Conservation (phyloP, 73 alveolate genomes). For the Durusdinium trenchii region DNA sequence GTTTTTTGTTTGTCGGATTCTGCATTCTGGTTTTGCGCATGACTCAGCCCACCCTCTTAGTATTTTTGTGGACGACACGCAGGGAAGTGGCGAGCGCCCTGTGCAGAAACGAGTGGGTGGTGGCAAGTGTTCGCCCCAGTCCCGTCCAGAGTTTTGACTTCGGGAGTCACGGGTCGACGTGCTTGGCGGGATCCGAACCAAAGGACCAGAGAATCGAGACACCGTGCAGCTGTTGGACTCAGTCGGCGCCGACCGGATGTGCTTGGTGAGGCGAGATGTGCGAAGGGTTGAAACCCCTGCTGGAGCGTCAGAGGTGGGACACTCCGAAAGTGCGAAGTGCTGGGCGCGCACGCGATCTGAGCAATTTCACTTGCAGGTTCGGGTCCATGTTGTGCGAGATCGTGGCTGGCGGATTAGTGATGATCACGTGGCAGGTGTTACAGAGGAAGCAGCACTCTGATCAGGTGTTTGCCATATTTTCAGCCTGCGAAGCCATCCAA, state of each 20-base stretch:
- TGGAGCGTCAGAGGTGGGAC: constrained; percentile 2
- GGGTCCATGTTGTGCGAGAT: constrained; percentile 36
- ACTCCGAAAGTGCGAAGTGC: too few relatives aligned
- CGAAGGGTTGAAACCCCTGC: constrained; percentile 7
- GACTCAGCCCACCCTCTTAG: too few relatives aligned
- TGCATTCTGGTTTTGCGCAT: too few relatives aligned
- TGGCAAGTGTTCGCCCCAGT: constrained; percentile 14
- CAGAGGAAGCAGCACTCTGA: too few relatives aligned
- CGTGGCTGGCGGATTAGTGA: constrained; percentile 90
- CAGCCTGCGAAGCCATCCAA: too few relatives aligned
- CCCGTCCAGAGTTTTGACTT: too few relatives aligned
- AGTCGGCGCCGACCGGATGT: not conserved
- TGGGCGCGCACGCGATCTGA: too few relatives aligned
- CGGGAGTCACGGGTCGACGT: not conserved
- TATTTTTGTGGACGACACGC: too few relatives aligned
- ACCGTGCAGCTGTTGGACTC: not conserved
- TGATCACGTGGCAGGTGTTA: constrained; percentile 50
- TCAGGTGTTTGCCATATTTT: too few relatives aligned
- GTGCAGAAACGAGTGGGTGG: constrained; percentile 47
- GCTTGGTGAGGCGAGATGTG: constrained; percentile 31
- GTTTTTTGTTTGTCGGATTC: too few relatives aligned
- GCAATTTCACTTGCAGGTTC: not conserved
- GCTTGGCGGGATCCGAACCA: not conserved
- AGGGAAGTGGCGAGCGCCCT: constrained; percentile 41
- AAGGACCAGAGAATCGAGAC: not conserved